Conservation (phyloP, 1,139 yeast species). For the Nakaseomyces nivariensis region DNA sequence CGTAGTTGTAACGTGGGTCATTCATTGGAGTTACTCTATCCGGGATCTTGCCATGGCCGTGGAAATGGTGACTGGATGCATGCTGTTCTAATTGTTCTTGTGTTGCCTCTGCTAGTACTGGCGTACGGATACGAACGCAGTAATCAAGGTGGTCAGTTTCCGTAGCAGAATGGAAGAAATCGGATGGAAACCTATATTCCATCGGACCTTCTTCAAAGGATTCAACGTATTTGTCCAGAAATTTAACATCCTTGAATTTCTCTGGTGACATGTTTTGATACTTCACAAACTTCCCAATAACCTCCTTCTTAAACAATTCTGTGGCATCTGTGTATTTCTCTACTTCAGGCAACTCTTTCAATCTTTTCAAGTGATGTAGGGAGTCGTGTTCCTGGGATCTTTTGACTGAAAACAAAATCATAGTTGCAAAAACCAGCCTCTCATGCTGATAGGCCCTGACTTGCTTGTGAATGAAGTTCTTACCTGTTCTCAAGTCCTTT, state of each 20-base stretch:
- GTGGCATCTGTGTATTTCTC: conserved; percentile 27
- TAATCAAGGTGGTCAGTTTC: conserved; percentile 19
- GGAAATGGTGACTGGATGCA: conserved; percentile 11
- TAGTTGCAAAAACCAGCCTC: conserved; percentile 42
- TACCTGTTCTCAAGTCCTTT: conserved; percentile 48
- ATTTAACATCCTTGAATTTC: conserved; percentile 7
- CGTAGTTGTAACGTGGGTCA: conserved; percentile 38
- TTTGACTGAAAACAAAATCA: conserved; percentile 34
- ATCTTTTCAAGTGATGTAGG: conserved; percentile 20
- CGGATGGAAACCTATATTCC: conserved; percentile 38
- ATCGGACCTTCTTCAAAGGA: conserved; percentile 32
- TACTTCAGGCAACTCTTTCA: conserved; percentile 7
- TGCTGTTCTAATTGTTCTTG: conserved; percentile 14
- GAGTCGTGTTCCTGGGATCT: conserved; percentile 11
- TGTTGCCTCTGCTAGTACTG: conserved; percentile 6
- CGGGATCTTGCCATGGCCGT: conserved; percentile 24
- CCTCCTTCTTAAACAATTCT: conserved; percentile 26
- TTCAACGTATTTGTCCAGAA: conserved; percentile 11
- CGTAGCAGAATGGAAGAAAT: conserved; percentile 28
- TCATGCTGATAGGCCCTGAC: conserved; percentile 48
- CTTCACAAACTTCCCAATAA: conserved; percentile 23
- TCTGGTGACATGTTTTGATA: conserved; percentile 8
- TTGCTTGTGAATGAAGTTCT: conserved; percentile 50
- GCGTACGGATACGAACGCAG: conserved; percentile 20
- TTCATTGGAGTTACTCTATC: conserved; percentile 15